Base-by-base conservation (phyloP, 441 rosid genomes). In the Erodium moschatum region DNA sequence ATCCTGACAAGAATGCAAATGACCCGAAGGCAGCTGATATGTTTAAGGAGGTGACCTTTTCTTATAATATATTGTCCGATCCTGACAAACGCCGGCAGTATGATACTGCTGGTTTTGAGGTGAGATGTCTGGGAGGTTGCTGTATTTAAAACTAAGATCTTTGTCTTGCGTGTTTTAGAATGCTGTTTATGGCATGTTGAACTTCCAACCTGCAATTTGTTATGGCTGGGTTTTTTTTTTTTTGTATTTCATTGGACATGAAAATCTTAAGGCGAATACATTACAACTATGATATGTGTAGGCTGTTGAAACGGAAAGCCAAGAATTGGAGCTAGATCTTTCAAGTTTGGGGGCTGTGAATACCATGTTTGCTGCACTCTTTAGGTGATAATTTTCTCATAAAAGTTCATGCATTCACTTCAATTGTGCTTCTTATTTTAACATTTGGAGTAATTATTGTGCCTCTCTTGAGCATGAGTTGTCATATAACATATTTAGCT, bases 41-140 rank as follows among this genome's bases (percentile, higher is more conserved):
- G 86, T 93, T 93, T 74, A 86, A 91, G 74, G 98, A 93, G 82
- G 98, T 83, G 66, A 93, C 97, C 1, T 93, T 91, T 81, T 88
- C 98, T 0, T 89, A 91, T 74, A 91, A 82, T 72, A 87, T 93
- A 62, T 81, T 93, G 80, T 89, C 97, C 78, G 93, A 93, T 77
- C 85, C 96, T 3, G 96, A 89, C 74, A 93, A 87, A 76, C 78
- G 97, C 7, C 86, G 84, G 46, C 96, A 89, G 69, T 91, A 78
- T 78, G 98, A 93, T 73, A 67, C 90, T 13, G 91, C 97, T 69
- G 98, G 98, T 75, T 93, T 89, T 82, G 97, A 91, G 97, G 98
- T 88, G 75, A 81, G 87, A 70, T 78, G 33, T 33, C 44, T 42
- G 13, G 46, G 29, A 38, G 44, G 44, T 38, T 38, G 9, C 1